Evolutionary conservation across 306 rosid genomes (phyloP).

Genomic region (Corylus avellana): DNA sequence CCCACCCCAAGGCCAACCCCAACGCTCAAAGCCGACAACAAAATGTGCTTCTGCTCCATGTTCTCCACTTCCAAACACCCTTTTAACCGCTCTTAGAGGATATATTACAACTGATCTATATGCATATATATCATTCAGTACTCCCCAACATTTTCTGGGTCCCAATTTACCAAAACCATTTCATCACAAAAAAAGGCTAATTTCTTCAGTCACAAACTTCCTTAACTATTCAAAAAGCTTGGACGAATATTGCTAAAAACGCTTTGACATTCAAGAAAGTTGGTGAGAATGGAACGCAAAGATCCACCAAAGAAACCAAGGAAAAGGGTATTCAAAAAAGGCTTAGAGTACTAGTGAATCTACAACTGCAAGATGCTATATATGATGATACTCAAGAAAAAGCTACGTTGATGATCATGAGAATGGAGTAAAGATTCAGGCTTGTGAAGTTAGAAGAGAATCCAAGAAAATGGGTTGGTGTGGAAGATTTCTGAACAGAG

Average conservation of each 20-base stretch:
- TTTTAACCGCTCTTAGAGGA: background rate
- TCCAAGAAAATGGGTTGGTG: conserved; percentile 27
- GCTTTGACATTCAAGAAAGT: conserved; percentile 2
- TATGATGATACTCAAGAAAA: background rate
- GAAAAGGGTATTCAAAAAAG: background rate
- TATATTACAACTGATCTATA: background rate
- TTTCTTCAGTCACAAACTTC: background rate
- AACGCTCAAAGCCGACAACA: conserved; percentile 91
- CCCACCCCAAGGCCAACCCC: conserved; percentile 98
- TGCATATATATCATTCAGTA: background rate
- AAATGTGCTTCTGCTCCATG: conserved; percentile 93
- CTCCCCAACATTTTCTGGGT: background rate
- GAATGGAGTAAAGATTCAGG: conserved; percentile 22
- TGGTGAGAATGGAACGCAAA: background rate
- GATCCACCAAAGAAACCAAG: background rate
- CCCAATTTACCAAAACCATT: background rate
- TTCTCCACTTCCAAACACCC: background rate
- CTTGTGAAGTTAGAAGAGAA: conserved; percentile 17
- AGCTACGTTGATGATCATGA: conserved; percentile 7
- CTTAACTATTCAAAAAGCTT: background rate
- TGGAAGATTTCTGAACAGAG: conserved; percentile 23
- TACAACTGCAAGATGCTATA: background rate
- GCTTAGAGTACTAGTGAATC: background rate
- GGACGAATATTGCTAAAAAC: background rate
- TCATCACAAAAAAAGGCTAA: background rate